These are phyloP conservation scores for Yarrowia sp. DNA, from an alignment of 805 yeast species.

Conservation along the genomic window DNA sequence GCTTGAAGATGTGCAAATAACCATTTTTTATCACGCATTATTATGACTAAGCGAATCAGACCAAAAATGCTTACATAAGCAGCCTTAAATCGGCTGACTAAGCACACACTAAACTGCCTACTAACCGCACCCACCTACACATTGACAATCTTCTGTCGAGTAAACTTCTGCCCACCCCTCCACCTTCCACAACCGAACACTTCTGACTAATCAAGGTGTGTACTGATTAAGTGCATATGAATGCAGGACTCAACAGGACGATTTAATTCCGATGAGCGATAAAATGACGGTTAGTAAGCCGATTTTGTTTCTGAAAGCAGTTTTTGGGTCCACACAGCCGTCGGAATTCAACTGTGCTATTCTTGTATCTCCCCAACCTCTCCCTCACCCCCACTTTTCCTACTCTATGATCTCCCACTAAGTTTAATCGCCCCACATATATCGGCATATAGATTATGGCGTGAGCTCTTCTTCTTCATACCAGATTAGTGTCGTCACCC, in stretches of 20 bases:
- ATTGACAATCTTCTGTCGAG: no score
- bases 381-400: background rate
- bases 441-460: slow-evolving; percentile 1
- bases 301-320: background rate
- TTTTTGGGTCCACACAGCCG: no score
- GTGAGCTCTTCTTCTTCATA: slow-evolving; percentile 18
- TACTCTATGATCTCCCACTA: background rate
- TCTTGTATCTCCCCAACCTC: background rate
- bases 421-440: slow-evolving; percentile 16
- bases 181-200: no score
- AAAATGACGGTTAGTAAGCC: background rate
- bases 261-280: background rate
- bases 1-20: no score
- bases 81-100: no score
- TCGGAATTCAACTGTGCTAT: background rate
- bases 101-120: no score
- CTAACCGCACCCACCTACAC: no score
- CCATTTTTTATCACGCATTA: no score
- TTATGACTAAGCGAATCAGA: no score
- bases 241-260: no score
- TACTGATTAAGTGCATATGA: slow-evolving; percentile 25
- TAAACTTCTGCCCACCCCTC: no score
- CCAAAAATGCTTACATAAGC: no score
- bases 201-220: background rate
- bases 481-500: slow-evolving; percentile 10